Conservation (phyloP, 176 grass and related monocot genomes). For the Typha latifolia region DNA sequence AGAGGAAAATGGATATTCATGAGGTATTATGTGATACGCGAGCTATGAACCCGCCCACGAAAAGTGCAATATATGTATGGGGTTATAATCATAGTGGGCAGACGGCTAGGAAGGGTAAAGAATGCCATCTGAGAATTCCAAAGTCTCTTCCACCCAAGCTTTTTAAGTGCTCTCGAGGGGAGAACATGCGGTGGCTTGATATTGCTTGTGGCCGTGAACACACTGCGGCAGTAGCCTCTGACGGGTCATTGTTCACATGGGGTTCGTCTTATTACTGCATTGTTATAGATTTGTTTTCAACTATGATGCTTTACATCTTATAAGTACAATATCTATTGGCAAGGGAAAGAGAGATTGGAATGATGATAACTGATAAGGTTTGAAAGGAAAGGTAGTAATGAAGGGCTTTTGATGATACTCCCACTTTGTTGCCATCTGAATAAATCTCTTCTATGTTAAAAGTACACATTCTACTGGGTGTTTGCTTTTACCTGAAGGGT, state of each 20-base stretch:
- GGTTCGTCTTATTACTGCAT: constrained; percentile 30
- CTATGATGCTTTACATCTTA: not conserved
- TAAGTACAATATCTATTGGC: not conserved
- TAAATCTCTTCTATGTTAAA: not conserved
- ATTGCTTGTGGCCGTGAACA: constrained; percentile 79
- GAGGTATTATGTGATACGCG: constrained; percentile 39
- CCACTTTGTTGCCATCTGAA: not conserved
- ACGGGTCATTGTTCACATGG: constrained; percentile 86
- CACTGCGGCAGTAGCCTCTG: constrained; percentile 75
- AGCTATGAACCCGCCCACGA: constrained; percentile 34
- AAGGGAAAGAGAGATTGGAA: not conserved
- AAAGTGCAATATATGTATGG: constrained; percentile 90
- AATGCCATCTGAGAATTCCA: constrained; percentile 72
- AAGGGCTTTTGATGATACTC: not conserved
- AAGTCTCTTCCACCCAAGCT: constrained; percentile 64
- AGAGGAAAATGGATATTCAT: constrained; percentile 45
- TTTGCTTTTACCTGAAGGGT: not conserved
- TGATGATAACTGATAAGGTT: not conserved
- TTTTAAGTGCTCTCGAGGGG: constrained; percentile 36
- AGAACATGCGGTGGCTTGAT: constrained; percentile 65
- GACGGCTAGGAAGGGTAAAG: constrained; percentile 65
- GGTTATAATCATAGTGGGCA: constrained; percentile 92
- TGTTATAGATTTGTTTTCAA: not conserved
- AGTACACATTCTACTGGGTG: not conserved
- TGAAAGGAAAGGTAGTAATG: not conserved